Base-by-base conservation (phyloP, 2,329 filamentous ascomycete species). In the Daldinia eschscholtzii region DNA sequence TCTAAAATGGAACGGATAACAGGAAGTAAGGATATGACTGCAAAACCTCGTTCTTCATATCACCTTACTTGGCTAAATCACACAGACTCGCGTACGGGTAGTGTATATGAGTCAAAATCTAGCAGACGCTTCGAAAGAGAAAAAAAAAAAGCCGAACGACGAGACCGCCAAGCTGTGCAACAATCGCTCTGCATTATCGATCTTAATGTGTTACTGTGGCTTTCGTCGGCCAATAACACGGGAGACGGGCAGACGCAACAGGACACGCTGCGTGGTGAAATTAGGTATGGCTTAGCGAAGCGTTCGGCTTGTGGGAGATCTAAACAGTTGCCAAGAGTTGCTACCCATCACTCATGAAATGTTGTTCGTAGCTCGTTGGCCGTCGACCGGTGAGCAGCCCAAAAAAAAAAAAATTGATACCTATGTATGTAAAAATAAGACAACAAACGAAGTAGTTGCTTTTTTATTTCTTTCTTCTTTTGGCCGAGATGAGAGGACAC, bases 161-260 rank as follows among this genome's bases (percentile, higher is more conserved):
- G 46, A 28, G 30, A 20, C 57, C 41, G 63, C 46, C 30, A 33
- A n/a, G 59, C 37, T 63, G 64, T 70, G 61, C 53, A 65, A 67
- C 64, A 23, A 57, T 44, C n/a, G 15, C 60, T 48, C 18, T 41
- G 48, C 20, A 53, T 41, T 64, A 59, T 68, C 50, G 57, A 64
- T 42, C 62, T 70, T 39, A 30, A 35, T 64, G 64, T 69, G 53
- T 61, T 58, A 65, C 60, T 63, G 70, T 72, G 70, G 70, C 70
- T 69, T 72, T 68, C 68, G 64, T 57, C 35, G 20, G 30, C 55
- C 57, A 65, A 68, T 65, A 59, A 56, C 44, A 69, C 42, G 26
- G 39, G 26, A n/a, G 50, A 46, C 57, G 23, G 37, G 23, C 18
- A 35, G 28, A 37, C 57, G 61, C 37, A 46, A 63, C 41, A n/a